Base-by-base conservation (phyloP, 2,329 filamentous ascomycete species). In the Penicillium sp. region DNA sequence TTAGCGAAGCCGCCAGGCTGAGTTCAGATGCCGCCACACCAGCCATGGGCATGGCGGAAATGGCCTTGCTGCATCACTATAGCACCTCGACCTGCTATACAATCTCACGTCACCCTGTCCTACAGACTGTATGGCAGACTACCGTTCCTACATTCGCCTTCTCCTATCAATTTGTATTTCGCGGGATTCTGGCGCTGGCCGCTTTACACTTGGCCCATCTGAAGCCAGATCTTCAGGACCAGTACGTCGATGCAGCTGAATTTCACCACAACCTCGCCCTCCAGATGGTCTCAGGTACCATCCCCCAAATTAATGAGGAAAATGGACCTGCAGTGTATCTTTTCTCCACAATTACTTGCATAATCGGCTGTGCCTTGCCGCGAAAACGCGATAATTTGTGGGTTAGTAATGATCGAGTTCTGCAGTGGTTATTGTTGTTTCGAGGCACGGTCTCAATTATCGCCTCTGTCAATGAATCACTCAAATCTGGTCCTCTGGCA, bases 211-310 rank as follows among this genome's bases (percentile, higher is more conserved):
- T 66, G 40, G 59, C 59, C 30, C 58, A 64, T 53, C 13, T 64
- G 17, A 64, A 61, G 26, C 67, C 67, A 2, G 62, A 68, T 40
- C 33, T 54, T n/a, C 60, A 65, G 13, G 66, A 56, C 19, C 44
- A 63, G 19, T 70, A 70, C 35, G 53, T 66, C 1, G 59, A 56
- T 2, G 38, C 50, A 22, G 64, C 68, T 17, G 63, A 64, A 35
- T 60, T 65, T 50, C 68, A 70, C n/a, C 67, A 68, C 44, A 59
- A 63, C 10, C 38, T 61, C 5, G 68, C 63, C 12, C 44, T 70
- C 30, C 62, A 63, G 53, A 63, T 61, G 60, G 63, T 65, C 3
- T 63, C 63, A 12, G 51, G 50, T 0, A 60, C 53, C 4, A 51
- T 65, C 4, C 60, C 55, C 2, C 38, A 61, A 2, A 56, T 65